phyloP scores from a whole-genome alignment of 768 basidiomycete genomes.

The Tubosaeta sp. region DNA sequence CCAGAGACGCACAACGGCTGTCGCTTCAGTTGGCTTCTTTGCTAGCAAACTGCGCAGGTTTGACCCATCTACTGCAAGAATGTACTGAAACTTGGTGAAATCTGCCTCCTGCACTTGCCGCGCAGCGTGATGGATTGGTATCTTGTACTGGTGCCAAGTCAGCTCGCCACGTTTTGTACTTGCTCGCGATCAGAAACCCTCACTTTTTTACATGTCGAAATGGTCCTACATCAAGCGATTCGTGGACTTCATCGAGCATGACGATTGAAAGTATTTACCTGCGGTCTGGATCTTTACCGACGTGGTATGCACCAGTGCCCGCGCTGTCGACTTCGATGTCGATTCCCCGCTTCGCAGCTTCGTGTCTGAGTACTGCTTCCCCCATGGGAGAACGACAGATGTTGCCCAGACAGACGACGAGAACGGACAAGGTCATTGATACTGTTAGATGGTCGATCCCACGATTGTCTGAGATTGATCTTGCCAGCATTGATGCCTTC shows the following conservation, averaged over 20 bases:
- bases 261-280: conserved; percentile 43
- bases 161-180: neutral
- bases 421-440: conserved; percentile 45
- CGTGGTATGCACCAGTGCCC: conserved; percentile 81
- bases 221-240: conserved; percentile 44
- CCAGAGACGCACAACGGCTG: conserved; percentile 72
- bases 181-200: neutral
- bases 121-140: conserved; percentile 67
- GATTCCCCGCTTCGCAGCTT: conserved; percentile 61
- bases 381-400: conserved; percentile 93
- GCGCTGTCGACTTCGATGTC: conserved; percentile 76
- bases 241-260: neutral
- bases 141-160: conserved; percentile 48
- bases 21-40: conserved; percentile 48
- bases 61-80: conserved; percentile 78
- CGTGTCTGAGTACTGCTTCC: conserved; percentile 75
- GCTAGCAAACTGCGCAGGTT: conserved; percentile 64
- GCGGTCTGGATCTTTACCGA: conserved; percentile 79
- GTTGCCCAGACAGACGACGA: conserved; percentile 79
- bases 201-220: conserved; percentile 69
- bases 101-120: conserved; percentile 64
- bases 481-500: conserved; percentile 51
- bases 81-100: conserved; percentile 74
- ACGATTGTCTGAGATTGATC: conserved; percentile 5
- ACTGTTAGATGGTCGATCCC: neutral